Evolutionary conservation across 768 basidiomycete genomes (phyloP).

Genomic region (Trametes punicea): DNA sequence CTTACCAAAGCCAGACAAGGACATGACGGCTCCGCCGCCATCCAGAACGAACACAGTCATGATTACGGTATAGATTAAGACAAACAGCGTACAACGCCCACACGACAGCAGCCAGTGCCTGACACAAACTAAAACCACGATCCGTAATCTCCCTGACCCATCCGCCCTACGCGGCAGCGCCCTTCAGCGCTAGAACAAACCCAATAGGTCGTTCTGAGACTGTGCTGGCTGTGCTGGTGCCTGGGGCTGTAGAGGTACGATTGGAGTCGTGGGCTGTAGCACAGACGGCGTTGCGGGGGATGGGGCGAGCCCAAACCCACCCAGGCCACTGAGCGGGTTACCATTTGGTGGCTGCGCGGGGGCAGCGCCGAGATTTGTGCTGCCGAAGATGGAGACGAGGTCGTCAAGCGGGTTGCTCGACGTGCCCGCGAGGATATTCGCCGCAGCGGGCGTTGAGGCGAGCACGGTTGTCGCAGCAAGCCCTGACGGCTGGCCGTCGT

Average conservation of each 20-base stretch:
- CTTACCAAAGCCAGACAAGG: not conserved
- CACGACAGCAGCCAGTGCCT: not conserved
- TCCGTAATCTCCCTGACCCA: not conserved
- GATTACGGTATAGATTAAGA: conserved; percentile 10
- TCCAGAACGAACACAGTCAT: not conserved
- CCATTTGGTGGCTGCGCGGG: conserved; percentile 18
- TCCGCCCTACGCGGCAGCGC: too few species aligned
- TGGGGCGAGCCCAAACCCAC: conserved; percentile 29
- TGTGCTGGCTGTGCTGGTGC: conserved; percentile 29
- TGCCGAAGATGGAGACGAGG: conserved; percentile 87
- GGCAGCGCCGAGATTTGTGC: conserved; percentile 34
- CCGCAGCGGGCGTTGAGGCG: conserved; percentile 68
- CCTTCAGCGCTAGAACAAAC: conserved; percentile 42
- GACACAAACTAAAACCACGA: not conserved
- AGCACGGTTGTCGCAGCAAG: conserved; percentile 76
- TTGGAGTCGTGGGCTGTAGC: conserved; percentile 21
- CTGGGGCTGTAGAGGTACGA: conserved; percentile 13
- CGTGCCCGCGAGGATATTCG: conserved; percentile 71
- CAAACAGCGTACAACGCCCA: conserved; percentile 13
- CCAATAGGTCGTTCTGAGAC: conserved; percentile 51
- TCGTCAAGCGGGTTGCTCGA: conserved; percentile 91
- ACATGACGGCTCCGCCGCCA: not conserved
- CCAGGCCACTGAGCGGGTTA: conserved; percentile 28
- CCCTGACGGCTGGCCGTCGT: conserved; percentile 62
- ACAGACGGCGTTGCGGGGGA: conserved; percentile 25